These are phyloP conservation scores for Alisma plantagoaquatica DNA, from an alignment of 106 monocot genomes.

Conservation along the genomic window DNA sequence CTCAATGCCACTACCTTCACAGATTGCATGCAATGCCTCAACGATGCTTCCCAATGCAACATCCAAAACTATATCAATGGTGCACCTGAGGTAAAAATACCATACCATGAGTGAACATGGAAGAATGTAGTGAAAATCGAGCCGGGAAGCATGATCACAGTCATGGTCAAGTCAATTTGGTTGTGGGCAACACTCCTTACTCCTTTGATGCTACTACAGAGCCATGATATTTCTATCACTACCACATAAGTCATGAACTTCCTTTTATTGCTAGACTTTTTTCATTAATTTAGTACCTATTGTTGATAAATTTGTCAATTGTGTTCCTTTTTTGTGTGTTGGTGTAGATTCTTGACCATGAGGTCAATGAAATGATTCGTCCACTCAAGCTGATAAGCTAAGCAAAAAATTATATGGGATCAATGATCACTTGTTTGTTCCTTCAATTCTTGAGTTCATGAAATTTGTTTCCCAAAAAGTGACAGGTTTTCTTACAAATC, in stretches of 20 bases:
- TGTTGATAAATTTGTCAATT: too few species aligned
- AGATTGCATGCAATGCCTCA: conserved; percentile 2
- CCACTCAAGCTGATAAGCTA: too few species aligned
- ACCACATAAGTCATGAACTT: conserved; percentile 52
- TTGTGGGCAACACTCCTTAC: conserved; percentile 10
- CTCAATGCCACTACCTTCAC: not conserved
- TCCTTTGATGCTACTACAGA: conserved; percentile 53
- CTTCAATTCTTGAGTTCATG: too few species aligned
- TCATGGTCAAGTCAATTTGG: conserved; percentile 4
- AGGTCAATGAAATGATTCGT: too few species aligned
- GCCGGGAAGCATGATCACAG: conserved; percentile 5
- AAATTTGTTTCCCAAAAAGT: too few species aligned
- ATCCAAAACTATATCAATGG: conserved; percentile 1
- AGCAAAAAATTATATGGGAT: too few species aligned
- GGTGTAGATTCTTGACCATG: too few species aligned
- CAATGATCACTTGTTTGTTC: too few species aligned
- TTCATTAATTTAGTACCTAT: too few species aligned
- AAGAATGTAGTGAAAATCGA: conserved; percentile 13
- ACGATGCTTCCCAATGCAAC: not conserved
- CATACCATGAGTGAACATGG: conserved; percentile 9
- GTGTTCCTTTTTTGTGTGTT: too few species aligned
- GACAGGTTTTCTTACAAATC: too few species aligned
- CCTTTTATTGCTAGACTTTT: too few species aligned
- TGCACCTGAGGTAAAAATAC: not conserved
- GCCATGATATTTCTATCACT: conserved; percentile 83